These are phyloP conservation scores for Sporothrix luriei DNA, from an alignment of 2,329 filamentous ascomycete species.

Conservation along the genomic window DNA sequence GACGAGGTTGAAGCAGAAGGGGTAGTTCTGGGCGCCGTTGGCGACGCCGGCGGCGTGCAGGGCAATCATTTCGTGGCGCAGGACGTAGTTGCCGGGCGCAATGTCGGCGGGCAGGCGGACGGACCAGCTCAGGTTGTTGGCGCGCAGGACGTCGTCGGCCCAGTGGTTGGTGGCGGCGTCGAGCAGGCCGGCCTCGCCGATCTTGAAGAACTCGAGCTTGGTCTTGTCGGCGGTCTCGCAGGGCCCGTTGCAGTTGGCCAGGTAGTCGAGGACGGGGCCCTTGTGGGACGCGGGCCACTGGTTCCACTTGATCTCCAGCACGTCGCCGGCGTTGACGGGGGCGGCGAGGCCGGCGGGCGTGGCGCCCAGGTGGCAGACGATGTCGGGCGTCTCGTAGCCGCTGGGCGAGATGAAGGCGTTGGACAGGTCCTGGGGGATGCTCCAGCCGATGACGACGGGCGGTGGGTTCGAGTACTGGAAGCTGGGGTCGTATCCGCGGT, in stretches of 20 bases:
- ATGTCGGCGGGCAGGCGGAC: slow-evolving; percentile 52
- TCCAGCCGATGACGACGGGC: slow-evolving; percentile 41
- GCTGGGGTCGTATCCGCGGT: slow-evolving; percentile 41
- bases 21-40: slow-evolving; percentile 37
- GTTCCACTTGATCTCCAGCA: slow-evolving; percentile 40
- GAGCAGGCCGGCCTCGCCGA: slow-evolving; percentile 42
- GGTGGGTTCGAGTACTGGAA: slow-evolving; percentile 40
- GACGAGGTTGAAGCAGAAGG: slow-evolving; percentile 35
- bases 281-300: slow-evolving; percentile 40
- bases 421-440: slow-evolving; percentile 41
- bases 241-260: slow-evolving; percentile 43
- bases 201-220: slow-evolving; percentile 41
- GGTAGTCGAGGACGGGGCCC: slow-evolving; percentile 44
- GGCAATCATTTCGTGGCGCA: slow-evolving; percentile 55
- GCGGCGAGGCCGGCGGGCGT: slow-evolving; percentile 39
- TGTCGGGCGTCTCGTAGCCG: slow-evolving; percentile 38
- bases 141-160: slow-evolving; percentile 49
- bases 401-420: slow-evolving; percentile 40
- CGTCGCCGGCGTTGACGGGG: slow-evolving; percentile 39
- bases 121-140: slow-evolving; percentile 55
- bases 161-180: slow-evolving; percentile 41
- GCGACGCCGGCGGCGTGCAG: slow-evolving; percentile 35
- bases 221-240: slow-evolving; percentile 44
- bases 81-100: slow-evolving; percentile 54
- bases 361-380: slow-evolving; percentile 40